Evolutionary conservation across 441 rosid species (phyloP).

Genomic region (Euphorbia schlechtendalii): DNA sequence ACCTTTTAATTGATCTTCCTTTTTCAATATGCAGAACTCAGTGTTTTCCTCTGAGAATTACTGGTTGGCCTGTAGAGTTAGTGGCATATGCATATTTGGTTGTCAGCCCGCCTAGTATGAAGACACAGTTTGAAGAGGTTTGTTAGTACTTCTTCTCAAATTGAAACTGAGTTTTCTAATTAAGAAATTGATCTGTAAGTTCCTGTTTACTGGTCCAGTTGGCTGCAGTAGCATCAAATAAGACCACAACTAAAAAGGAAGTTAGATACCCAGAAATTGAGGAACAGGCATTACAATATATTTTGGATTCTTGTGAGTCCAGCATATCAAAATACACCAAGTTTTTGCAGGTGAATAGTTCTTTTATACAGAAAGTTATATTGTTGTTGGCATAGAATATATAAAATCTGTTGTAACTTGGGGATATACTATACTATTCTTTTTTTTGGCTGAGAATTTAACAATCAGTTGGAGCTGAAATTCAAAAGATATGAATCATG

Average conservation of each 20-base stretch:
- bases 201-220: conserved; percentile 39
- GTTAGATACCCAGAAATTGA: conserved; percentile 61
- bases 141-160: conserved; percentile 11
- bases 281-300: conserved; percentile 68
- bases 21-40: conserved; percentile 46
- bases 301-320: conserved; percentile 71
- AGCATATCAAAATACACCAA: conserved; percentile 85
- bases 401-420: too few species aligned
- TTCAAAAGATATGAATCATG: neutral
- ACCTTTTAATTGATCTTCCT: neutral
- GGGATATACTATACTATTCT: neutral
- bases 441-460: neutral
- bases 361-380: neutral
- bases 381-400: too few species aligned
- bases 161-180: neutral
- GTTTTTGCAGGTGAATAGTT: conserved; percentile 63
- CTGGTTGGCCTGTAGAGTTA: conserved; percentile 93
- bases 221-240: conserved; percentile 89
- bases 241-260: conserved; percentile 46
- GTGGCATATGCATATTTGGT: conserved; percentile 83
- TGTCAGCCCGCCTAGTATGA: conserved; percentile 87
- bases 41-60: conserved; percentile 74
- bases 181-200: neutral
- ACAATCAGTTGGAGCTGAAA: neutral
- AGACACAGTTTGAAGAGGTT: conserved; percentile 75